Evolutionary conservation across 352 stramenopile genomes (phyloP), one percentile per base, ranked within the genome.

Genomic region (Halophytophthora polymorphica): DNA sequence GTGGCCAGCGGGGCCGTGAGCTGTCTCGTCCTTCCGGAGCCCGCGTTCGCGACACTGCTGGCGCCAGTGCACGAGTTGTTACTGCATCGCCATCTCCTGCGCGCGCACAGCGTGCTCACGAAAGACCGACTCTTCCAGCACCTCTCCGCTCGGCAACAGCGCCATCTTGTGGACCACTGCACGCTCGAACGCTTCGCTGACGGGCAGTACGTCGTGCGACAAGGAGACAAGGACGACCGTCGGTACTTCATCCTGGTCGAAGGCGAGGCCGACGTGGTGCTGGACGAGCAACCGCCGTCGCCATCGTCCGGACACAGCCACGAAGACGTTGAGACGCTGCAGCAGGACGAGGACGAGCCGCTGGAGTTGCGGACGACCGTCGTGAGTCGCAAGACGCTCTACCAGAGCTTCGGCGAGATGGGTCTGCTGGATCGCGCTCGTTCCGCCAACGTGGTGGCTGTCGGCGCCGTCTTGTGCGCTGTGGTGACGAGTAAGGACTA

Each of bases 401-500:
- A 77, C 31, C 67, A 90, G 54, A 71, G 82, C 28, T 90, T 93
- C 53, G 82, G 79, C 2, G 82, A 93, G 39, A 93, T 93, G 82
- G 82, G 79, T 5, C 62, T 93, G 13, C 60, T 93, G 21, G 70
- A 64, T 14, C 77, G 74, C 31, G 69, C 79, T 14, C 64, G 79
- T 19, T 77, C 78, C 0, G 66, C 82, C 0, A 53, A 70, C 19
- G 79, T 87, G 12, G 45, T 84, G 1, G 79, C 77, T 29, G 54
- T 57, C 12, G 70, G 70, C 18, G 37, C 31, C 7, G 60, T 81
- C 1, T 33, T 77, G 12, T 88, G 76, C 33, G 33, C 78, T 29
- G 63, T 75, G 18, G 63, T 90, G 59, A 74, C 63, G 2, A 73
- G 78, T 6, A 64, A 71, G 17, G 45, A 51, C 6, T 90, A 83